These are phyloP conservation scores for Leccinum griseonigrum DNA, from an alignment of 1,284 basidiomycete genomes.

Conservation along the genomic window DNA sequence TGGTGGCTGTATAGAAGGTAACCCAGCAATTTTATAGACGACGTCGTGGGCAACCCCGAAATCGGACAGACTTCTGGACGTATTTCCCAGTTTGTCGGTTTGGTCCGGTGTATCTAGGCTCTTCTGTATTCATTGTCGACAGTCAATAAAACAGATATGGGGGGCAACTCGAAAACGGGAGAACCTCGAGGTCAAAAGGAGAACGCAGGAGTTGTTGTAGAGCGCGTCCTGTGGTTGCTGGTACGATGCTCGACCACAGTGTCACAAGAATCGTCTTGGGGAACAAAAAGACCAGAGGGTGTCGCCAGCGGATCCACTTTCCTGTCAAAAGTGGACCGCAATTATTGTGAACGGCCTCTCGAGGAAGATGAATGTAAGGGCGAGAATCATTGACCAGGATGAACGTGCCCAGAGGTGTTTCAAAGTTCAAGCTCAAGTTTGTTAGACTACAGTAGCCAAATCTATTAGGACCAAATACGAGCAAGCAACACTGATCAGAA, in stretches of 20 bases:
- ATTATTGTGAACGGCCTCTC: slow-evolving; percentile 66
- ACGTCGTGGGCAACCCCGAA: slow-evolving; percentile 22
- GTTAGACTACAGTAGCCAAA: too few relatives aligned
- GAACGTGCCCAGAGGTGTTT: too few relatives aligned
- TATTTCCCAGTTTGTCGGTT: slow-evolving; percentile 20
- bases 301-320: slow-evolving; percentile 33
- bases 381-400: too few relatives aligned
- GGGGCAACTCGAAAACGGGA: slow-evolving; percentile 19
- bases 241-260: slow-evolving; percentile 8
- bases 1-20: slow-evolving; percentile 20
- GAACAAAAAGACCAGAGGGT: slow-evolving; percentile 41
- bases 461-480: too few relatives aligned
- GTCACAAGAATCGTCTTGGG: slow-evolving; percentile 40
- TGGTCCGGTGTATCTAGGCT: slow-evolving; percentile 13
- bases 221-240: slow-evolving; percentile 20
- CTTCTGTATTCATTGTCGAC: slow-evolving; percentile 16
- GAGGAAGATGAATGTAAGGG: slow-evolving; percentile 21
- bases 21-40: slow-evolving; percentile 24
- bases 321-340: slow-evolving; percentile 45
- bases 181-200: slow-evolving; percentile 23
- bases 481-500: too few relatives aligned
- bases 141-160: slow-evolving; percentile 1
- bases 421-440: too few relatives aligned
- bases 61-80: slow-evolving; percentile 11
- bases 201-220: slow-evolving; percentile 23